phyloP scores from a whole-genome alignment of 2,329 filamentous ascomycete genomes.

The Pyrenophora graminea region DNA sequence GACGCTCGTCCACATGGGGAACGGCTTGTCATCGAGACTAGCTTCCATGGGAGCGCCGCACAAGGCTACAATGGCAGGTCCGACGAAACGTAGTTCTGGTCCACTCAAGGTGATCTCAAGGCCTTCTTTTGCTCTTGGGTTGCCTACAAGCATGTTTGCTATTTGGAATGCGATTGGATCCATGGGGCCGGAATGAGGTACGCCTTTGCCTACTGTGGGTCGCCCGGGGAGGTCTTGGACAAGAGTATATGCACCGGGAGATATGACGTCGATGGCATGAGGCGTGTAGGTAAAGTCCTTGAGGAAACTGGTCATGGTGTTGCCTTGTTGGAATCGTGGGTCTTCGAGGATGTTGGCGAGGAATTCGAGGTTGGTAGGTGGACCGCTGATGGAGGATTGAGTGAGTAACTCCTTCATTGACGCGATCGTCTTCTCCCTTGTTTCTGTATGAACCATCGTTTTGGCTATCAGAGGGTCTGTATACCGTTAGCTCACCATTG shows the following conservation, averaged over 20 bases:
- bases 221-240: constrained; percentile 64
- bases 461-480: constrained; percentile 60
- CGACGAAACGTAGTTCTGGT: constrained; percentile 61
- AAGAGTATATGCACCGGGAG: constrained; percentile 61
- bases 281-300: constrained; percentile 56
- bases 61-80: constrained; percentile 59
- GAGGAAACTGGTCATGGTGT: constrained; percentile 63
- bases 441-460: constrained; percentile 59
- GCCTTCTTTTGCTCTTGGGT: constrained; percentile 56
- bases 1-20: constrained; percentile 62
- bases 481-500: not conserved
- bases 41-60: constrained; percentile 61
- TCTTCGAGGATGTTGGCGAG: constrained; percentile 56
- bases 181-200: constrained; percentile 65
- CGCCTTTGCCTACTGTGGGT: constrained; percentile 61
- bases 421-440: constrained; percentile 50
- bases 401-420: constrained; percentile 52
- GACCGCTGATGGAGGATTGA: constrained; percentile 56
- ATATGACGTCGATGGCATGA: constrained; percentile 60
- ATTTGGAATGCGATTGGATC: constrained; percentile 62
- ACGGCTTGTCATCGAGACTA: constrained; percentile 54
- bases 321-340: constrained; percentile 53
- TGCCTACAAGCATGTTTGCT: constrained; percentile 65
- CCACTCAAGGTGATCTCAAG: constrained; percentile 66
- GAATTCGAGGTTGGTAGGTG: constrained; percentile 63